Conservation (phyloP, 2,329 filamentous ascomycete species). For the Aspergillus sp. region DNA sequence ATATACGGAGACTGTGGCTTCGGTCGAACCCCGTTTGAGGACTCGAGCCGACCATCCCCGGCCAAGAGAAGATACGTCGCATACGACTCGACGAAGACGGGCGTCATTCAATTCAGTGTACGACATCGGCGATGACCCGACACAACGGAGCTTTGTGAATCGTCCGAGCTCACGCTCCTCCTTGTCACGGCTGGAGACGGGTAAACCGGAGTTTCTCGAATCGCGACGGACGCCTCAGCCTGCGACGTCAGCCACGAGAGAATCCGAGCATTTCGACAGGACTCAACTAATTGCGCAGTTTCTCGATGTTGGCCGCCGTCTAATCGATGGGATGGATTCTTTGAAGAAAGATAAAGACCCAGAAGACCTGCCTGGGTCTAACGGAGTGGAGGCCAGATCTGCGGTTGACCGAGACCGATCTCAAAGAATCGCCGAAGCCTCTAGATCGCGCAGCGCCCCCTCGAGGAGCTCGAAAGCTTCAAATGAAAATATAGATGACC, state of each 20-base stretch:
- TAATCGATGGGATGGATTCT: constrained; percentile 32
- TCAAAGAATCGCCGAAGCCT: constrained; percentile 23
- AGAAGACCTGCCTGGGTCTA: constrained; percentile 17
- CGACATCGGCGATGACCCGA: constrained; percentile 53
- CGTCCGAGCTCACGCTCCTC: constrained; percentile 44
- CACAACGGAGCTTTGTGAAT: constrained; percentile 38
- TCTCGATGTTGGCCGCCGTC: constrained; percentile 35
- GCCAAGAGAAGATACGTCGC: constrained; percentile 27
- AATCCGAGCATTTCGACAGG: constrained; percentile 27
- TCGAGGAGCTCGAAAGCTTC: constrained; percentile 22
- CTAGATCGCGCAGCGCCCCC: constrained; percentile 14
- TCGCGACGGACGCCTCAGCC: constrained; percentile 17
- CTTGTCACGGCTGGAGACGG: constrained; percentile 39
- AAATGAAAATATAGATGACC: constrained; percentile 19
- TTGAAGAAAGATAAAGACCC: constrained; percentile 15
- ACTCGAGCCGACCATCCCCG: constrained; percentile 15
- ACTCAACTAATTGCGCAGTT: constrained; percentile 39
- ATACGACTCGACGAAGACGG: constrained; percentile 39
- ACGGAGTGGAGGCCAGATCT: constrained; percentile 26
- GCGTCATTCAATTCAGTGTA: constrained; percentile 55
- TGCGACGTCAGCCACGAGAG: constrained; percentile 7
- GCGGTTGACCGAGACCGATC: constrained; percentile 30
- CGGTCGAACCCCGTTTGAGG: constrained; percentile 22
- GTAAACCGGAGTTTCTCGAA: constrained; percentile 34
- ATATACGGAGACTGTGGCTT: constrained; percentile 20